Evolutionary conservation across 345 rosid genomes (phyloP).

Genomic region (Hevea brasiliensis): DNA sequence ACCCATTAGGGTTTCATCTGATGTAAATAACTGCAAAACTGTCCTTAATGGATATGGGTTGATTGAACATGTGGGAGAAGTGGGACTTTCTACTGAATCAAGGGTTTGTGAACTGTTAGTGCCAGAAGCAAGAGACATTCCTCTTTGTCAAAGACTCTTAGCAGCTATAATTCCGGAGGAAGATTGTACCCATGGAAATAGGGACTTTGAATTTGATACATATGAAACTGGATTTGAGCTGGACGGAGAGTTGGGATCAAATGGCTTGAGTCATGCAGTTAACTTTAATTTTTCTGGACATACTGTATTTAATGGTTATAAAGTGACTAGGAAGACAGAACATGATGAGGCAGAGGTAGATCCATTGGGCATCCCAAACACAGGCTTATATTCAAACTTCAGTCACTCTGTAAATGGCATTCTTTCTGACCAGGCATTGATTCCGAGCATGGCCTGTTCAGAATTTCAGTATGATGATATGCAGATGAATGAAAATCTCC

Average conservation of each 20-base stretch:
- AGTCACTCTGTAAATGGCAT: conserved; percentile 45
- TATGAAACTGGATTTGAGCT: conserved; percentile 55
- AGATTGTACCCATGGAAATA: conserved; percentile 44
- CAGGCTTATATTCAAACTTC: conserved; percentile 41
- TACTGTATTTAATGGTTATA: conserved; percentile 48
- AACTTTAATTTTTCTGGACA: conserved; percentile 38
- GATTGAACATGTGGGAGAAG: conserved; percentile 33
- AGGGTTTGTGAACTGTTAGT: conserved; percentile 33
- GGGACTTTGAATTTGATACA: conserved; percentile 49
- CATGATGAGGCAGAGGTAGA: conserved; percentile 56
- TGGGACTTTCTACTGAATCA: conserved; percentile 24
- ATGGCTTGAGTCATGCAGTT: conserved; percentile 47
- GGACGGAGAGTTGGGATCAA: conserved; percentile 61
- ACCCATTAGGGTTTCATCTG: conserved; percentile 25
- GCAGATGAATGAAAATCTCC: conserved; percentile 66
- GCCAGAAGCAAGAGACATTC: conserved; percentile 38
- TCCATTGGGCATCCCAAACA: conserved; percentile 33
- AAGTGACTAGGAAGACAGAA: conserved; percentile 46
- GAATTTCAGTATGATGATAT: conserved; percentile 57
- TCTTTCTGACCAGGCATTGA: conserved; percentile 41
- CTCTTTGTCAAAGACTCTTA: conserved; percentile 76
- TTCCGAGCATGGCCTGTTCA: conserved; percentile 42
- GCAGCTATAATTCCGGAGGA: conserved; percentile 89
- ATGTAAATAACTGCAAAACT: conserved; percentile 24
- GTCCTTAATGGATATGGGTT: conserved; percentile 37